Base-by-base conservation (phyloP, 1,284 basidiomycete genomes). In the Taiwanofungus camphoratus region DNA sequence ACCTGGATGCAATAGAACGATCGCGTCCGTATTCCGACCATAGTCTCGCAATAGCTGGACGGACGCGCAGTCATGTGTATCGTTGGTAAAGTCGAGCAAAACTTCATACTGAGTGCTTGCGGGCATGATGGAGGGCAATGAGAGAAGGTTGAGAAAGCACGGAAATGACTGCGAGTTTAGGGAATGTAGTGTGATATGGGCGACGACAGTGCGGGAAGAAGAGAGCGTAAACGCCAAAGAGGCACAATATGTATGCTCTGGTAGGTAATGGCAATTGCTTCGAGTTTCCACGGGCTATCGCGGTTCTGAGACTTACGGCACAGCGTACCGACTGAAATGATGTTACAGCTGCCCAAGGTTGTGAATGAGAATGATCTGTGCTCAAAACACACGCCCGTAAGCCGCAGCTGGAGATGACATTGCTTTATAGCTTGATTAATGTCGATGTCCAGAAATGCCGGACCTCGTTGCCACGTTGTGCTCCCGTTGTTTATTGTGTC, bases 1-100 rank as follows among this genome's bases (percentile, higher is more conserved):
- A 36, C 75, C 71, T 4, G 82, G 81, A 51, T 74, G 69, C 27
- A 85, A 65, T 15, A 83, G 58, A 38, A 82, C 69, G 49, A 77
- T 69, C 40, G 76, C 68, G 45, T 70, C 72, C 16, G 73, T 64
- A 42, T 69, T 69, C 41, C 72, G 67, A 36, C 79, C 79, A 51
- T 83, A 84, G 61, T 83, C 77, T 32, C 73, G 70, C 44, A 79
- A 63, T 21, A 82, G 68, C 59, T 85, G 82, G 21, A 85, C 67
- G 33, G 80, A 78, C 45, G 79, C 74, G 41, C 68, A 73, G 54
- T 81, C 77, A 52, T 69, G 73, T 11, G 79, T 82, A 53, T 85
- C 82, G 60, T 85, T 85, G 45, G 71, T 74, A 57, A 85, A 74
- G 60, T 80, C 77, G 56, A 85, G 74, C 44, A 76, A 68, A 56